Base-by-base conservation (phyloP, 768 basidiomycete genomes). In the Boletus subparvulus region DNA sequence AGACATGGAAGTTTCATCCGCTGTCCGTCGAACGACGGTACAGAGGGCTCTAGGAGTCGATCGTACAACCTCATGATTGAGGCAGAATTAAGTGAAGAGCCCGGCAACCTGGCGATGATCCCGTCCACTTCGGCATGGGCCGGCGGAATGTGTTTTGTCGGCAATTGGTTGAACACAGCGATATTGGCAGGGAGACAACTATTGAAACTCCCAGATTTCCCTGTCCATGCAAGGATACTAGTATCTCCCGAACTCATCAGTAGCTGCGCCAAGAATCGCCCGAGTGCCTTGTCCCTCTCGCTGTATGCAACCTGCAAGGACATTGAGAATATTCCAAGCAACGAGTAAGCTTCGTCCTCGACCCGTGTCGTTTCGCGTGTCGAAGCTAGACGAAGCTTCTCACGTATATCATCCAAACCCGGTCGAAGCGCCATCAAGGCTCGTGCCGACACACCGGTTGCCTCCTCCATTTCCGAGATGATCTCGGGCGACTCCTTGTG, bases 1-100 rank as follows among this genome's bases (percentile, higher is more conserved):
- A 59, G 8, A 13, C 57, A 59, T 2, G 57, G 58, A 42, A 59
- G 44, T 26, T 39, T 39, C 50, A 61, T 24, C 21, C 47, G 32
- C 11, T 26, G 28, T 3, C 21, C 47, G 4, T 16, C 24, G 1
- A 47, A 46, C 0, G 0, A 28, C 3, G 54, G 30, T 1, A 46
- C 30, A 2, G 14, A 26, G 33, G 51, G 39, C 3, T 24, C 50
- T 6, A 13, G 2, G 13, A 56, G 37, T 33, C 32, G 50, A 3
- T 52, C 37, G 2, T 53, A 53, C 26, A 56, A 32, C 12, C 2
- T 19, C 8, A 11, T 6, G 6, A 28, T 28, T 7, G 6, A 28
- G 28, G 28, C 6, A 7, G 6, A 6, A 28, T 7, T 28, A 6
- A 28, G 28, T 28, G 28, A 7, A 6, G 28, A 28, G 28, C 6